Percentiles rank a stretch among this genome's conserved stretches.
These are phyloP conservation scores for Salinomyces thailandicus DNA, from an alignment of 2,329 filamentous ascomycete species.

Conservation along the genomic window DNA sequence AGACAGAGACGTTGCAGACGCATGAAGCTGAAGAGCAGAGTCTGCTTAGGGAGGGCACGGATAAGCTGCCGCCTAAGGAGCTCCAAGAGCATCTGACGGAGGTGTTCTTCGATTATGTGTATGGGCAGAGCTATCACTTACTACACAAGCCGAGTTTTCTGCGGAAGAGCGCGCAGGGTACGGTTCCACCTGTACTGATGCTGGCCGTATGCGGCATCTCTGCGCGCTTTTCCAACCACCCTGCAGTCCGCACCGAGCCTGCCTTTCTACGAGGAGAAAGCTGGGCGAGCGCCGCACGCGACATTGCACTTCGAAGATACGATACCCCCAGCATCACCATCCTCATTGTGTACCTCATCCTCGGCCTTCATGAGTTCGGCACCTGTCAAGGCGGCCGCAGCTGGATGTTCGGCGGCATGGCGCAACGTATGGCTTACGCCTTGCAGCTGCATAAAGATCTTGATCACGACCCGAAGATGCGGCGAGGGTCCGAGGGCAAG, in stretches of 20 bases:
- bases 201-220: constrained; percentile 92
- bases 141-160: constrained; percentile 97
- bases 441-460: constrained; percentile 87
- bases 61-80: constrained; percentile 72
- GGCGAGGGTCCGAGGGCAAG: constrained; percentile 14
- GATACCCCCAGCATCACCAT: constrained; percentile 96
- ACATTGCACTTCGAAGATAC: constrained; percentile 77
- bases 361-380: constrained; percentile 90
- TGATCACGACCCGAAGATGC: constrained; percentile 49
- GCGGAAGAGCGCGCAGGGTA: constrained; percentile 68
- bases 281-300: constrained; percentile 79
- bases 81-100: constrained; percentile 89
- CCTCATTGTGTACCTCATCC: constrained; percentile 74
- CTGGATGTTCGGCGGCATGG: constrained; percentile 92
- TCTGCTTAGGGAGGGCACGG: constrained; percentile 68
- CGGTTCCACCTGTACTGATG: constrained; percentile 77
- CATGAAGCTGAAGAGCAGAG: constrained; percentile 61
- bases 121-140: constrained; percentile 88
- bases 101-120: constrained; percentile 90
- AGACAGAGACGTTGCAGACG: constrained; percentile 8
- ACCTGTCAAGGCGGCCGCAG: constrained; percentile 92
- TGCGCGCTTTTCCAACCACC: constrained; percentile 88
- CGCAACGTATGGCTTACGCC: constrained; percentile 93
- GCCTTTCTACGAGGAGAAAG: constrained; percentile 82
- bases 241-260: constrained; percentile 62